phyloP scores from a whole-genome alignment of 176 grass and related monocot genomes.

The Cenchrus fungigraminus region DNA sequence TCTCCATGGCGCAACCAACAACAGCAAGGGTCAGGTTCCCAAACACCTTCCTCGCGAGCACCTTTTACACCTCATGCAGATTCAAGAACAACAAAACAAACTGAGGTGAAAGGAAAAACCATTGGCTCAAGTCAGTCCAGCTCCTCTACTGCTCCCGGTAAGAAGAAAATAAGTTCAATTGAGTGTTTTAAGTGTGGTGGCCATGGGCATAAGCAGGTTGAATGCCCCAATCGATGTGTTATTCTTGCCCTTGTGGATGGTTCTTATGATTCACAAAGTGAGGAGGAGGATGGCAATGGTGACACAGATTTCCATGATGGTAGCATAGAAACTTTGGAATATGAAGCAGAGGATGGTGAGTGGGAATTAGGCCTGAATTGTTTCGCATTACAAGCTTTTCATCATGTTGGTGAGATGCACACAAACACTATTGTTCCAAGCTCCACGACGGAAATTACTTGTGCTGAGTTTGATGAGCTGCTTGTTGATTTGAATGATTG shows the following conservation, averaged over 20 bases:
- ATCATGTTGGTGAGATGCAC: background rate
- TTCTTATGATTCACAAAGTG: background rate
- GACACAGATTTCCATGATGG: background rate
- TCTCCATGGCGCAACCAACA: background rate
- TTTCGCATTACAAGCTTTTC: background rate
- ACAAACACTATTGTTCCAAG: background rate
- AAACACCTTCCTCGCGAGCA: background rate
- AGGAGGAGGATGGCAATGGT: background rate
- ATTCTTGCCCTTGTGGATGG: background rate
- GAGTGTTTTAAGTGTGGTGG: slow-evolving; percentile 1
- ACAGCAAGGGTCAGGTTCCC: background rate
- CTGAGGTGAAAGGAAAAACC: background rate
- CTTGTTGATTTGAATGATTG: background rate
- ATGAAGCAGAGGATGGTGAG: background rate
- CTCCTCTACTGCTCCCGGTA: background rate
- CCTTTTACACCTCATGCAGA: background rate
- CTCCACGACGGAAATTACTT: background rate
- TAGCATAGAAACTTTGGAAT: background rate
- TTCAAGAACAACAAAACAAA: background rate
- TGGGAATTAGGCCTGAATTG: background rate
- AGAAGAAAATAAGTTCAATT: background rate
- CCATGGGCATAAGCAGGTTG: background rate
- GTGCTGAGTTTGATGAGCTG: background rate
- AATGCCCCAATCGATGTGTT: background rate
- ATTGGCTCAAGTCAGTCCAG: background rate